Conservation (phyloP, 306 rosid genomes). For the Carpinus viminea region DNA sequence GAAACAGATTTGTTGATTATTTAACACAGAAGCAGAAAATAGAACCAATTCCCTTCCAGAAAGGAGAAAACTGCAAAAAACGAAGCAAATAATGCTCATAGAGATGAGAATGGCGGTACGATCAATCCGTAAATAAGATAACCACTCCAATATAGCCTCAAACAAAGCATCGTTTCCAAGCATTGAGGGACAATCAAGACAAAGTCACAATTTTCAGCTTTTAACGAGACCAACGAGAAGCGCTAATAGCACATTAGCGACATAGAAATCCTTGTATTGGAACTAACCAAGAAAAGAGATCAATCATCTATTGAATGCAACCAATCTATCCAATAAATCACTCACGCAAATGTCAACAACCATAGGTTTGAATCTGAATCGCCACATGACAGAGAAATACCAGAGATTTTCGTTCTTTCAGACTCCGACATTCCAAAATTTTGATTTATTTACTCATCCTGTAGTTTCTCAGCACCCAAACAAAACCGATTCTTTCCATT, state of each 20-base stretch:
- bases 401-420: constrained; percentile 1
- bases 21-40: too few relatives aligned
- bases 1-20: too few relatives aligned
- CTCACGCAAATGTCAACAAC: neutral
- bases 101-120: neutral
- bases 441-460: neutral
- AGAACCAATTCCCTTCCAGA: too few relatives aligned
- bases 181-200: neutral
- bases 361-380: neutral
- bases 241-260: constrained; percentile 1
- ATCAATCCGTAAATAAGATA: constrained; percentile 4
- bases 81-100: neutral
- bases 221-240: constrained; percentile 9
- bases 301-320: neutral
- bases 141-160: neutral
- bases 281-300: neutral
- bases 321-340: neutral
- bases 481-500: constrained; percentile 9
- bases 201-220: neutral
- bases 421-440: neutral
- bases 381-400: neutral
- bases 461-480: constrained; percentile 26
- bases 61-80: neutral
- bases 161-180: constrained; percentile 1
- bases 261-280: neutral